Conservation (phyloP, 768 basidiomycete genomes). For the Pleurotus eryngii region DNA sequence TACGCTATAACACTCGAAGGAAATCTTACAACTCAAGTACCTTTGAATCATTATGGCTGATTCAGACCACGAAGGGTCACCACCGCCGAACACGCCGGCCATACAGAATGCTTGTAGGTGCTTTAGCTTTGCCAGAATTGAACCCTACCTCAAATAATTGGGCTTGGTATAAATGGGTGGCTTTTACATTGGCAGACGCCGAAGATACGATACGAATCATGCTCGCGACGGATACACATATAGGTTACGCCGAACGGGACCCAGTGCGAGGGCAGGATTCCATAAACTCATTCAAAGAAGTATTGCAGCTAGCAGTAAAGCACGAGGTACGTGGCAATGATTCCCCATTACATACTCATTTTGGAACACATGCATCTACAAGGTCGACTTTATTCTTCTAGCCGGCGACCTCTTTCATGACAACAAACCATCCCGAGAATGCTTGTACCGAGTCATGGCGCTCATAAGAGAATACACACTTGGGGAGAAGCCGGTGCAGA, state of each 20-base stretch:
- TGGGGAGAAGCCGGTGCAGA: conserved; percentile 82
- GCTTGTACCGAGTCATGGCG: conserved; percentile 85
- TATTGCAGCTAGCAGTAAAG: conserved; percentile 87
- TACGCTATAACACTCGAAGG: too few relatives aligned
- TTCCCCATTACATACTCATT: not conserved
- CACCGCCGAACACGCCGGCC: conserved; percentile 20
- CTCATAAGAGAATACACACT: conserved; percentile 88
- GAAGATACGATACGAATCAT: conserved; percentile 78
- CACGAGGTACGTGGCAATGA: conserved; percentile 59
- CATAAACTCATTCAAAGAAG: conserved; percentile 92
- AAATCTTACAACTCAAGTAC: too few relatives aligned
- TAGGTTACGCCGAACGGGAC: conserved; percentile 93
- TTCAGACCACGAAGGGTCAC: conserved; percentile 20
- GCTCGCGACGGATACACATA: conserved; percentile 94
- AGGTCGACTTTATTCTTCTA: conserved; percentile 96
- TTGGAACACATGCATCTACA: not conserved
- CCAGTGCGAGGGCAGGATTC: conserved; percentile 93
- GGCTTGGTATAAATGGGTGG: too few relatives aligned
- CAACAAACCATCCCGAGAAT: conserved; percentile 89
- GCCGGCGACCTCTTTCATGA: conserved; percentile 98
- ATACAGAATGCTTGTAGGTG: conserved; percentile 38
- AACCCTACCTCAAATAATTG: not conserved
- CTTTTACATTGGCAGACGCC: conserved; percentile 33
- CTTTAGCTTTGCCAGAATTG: not conserved
- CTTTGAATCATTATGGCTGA: conserved; percentile 11